Evolutionary conservation across 257 asterid genomes (phyloP), one percentile per base, ranked within the genome.

Genomic region (Nicotiana paniculata): DNA sequence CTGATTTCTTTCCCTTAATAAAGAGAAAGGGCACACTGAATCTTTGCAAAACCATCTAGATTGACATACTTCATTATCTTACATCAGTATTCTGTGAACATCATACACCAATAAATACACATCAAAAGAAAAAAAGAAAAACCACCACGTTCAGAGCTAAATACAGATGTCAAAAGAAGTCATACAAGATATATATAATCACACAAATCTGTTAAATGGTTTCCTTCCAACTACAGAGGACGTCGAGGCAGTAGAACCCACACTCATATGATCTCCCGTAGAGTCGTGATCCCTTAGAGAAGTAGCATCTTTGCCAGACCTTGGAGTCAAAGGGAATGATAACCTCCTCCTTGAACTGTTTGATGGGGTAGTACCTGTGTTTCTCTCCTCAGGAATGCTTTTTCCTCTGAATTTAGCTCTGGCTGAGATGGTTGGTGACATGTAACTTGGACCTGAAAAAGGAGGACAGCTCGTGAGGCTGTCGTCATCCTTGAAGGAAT

Each of bases 391-490:
- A 0, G 93, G 97, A 32, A 91, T 94, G 91, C 97, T 90, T 64
- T 83, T 88, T 0, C 97, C 92, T 77, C 98, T 86, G n/a, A 74
- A 86, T 77, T 93, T 96, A 13, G 98, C 97, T 80, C 88, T 92
- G 5, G 99, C 98, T 8, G 99, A 94, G 69, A 83, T 93, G 13
- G 99, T 96, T 0, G 97, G 98, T 1, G 89, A 81, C 99, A 93
- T 96, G 90, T 93, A 96, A 77, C 83, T 93, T 3, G 98, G 99
- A 54, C 77, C 92, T 1, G 98, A 90, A 70, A 94, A 96, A 0
- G 98, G 97, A 2, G 99, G 99, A 84, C 99, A 96, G 76, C 98
- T 94, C 4, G 89, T 86, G 67, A 93, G 96, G 81, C 99, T 96
- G 26, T 94, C 98, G 0, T 92, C 93, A 74, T 96, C 99, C 83